These are phyloP conservation scores for Penicillium flavigenum DNA, from an alignment of 495 filamentous ascomycete genomes.

Conservation along the genomic window DNA sequence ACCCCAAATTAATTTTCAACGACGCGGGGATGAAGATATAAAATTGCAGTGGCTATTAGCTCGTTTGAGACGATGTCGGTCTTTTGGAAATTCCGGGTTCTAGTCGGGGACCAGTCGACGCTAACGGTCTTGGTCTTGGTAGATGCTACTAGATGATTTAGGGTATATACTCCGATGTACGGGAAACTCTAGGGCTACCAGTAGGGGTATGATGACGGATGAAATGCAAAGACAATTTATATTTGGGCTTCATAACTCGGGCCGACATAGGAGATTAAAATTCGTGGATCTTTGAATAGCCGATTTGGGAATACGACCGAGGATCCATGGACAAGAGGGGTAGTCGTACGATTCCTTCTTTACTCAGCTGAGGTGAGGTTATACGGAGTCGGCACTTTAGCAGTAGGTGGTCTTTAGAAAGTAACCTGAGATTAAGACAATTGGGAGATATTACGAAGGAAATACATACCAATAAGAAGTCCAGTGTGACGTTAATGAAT, in stretches of 20 bases:
- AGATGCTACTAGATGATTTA: background rate
- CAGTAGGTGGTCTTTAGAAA: background rate
- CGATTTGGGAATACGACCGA: conserved; percentile 2
- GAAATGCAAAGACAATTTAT: background rate
- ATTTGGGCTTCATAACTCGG: background rate
- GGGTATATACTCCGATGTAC: background rate
- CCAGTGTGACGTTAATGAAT: background rate
- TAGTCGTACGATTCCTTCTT: background rate
- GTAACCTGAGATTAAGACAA: background rate
- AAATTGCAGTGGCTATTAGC: background rate
- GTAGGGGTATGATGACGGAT: background rate
- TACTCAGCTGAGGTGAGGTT: background rate
- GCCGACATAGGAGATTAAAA: background rate
- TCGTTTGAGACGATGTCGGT: background rate
- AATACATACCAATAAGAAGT: background rate
- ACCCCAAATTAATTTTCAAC: background rate
- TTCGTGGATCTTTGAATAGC: background rate
- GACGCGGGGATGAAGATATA: background rate
- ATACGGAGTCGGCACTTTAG: background rate
- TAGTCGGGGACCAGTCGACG: background rate
- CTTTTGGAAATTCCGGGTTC: background rate
- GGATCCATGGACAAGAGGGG: background rate
- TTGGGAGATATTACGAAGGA: background rate
- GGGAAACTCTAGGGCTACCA: background rate
- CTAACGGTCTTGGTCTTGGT: background rate